Percentiles rank a stretch among this genome's conserved stretches.
Conservation (phyloP, 352 stramenopile species). For the Phytopythium chamaehyphon region DNA sequence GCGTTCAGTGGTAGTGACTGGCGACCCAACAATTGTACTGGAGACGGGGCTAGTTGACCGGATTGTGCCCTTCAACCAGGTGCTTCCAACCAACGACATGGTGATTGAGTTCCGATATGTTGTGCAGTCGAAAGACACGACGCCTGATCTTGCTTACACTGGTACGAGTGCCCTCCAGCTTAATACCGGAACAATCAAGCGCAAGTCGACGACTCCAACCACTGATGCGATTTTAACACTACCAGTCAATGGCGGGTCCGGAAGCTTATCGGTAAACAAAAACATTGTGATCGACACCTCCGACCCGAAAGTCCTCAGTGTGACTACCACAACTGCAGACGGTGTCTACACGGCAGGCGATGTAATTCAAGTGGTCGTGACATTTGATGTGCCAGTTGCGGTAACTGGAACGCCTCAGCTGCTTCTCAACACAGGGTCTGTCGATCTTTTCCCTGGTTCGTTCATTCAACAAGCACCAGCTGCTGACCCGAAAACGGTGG, state of each 20-base stretch:
- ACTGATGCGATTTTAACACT: conserved; percentile 48
- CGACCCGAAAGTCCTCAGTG: conserved; percentile 34
- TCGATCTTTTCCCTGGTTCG: conserved; percentile 51
- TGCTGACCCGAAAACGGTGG: conserved; percentile 24
- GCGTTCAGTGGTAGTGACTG: conserved; percentile 47
- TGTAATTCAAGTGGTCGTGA: conserved; percentile 45
- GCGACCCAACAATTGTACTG: conserved; percentile 55
- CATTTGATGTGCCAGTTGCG: conserved; percentile 54
- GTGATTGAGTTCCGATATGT: conserved; percentile 71
- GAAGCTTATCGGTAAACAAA: conserved; percentile 61
- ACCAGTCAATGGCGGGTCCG: conserved; percentile 44
- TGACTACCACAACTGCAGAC: conserved; percentile 26
- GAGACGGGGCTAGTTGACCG: conserved; percentile 62
- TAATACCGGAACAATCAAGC: conserved; percentile 53
- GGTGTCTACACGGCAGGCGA: conserved; percentile 64
- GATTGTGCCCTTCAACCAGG: conserved; percentile 48
- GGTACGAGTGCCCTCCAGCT: conserved; percentile 43
- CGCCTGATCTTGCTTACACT: conserved; percentile 61
- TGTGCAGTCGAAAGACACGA: conserved; percentile 65
- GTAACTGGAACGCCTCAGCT: conserved; percentile 47
- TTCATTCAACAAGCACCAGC: conserved; percentile 41
- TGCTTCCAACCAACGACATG: conserved; percentile 26
- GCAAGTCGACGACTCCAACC: conserved; percentile 39
- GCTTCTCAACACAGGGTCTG: conserved; percentile 38
- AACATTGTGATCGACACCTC: conserved; percentile 75